Percentiles rank a stretch among this genome's conserved stretches.
Evolutionary conservation across 345 rosid species (phyloP).

Genomic region (Arabis alpina): DNA sequence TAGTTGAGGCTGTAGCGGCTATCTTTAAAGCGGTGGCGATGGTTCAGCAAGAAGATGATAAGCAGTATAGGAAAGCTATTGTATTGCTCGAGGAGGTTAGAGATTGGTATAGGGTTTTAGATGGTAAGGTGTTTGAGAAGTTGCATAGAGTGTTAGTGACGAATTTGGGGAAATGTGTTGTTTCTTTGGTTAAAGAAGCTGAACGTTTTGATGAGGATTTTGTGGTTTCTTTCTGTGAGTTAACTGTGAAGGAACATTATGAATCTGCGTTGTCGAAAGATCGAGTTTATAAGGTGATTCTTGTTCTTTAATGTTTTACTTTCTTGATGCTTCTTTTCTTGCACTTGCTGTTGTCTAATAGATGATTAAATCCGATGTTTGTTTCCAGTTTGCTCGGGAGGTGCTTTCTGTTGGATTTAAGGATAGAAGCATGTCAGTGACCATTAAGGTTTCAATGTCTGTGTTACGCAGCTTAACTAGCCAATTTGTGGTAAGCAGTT

Average conservation of each 20-base stretch:
- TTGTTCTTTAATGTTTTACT: constrained; percentile 18
- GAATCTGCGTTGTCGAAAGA: constrained; percentile 58
- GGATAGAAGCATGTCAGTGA: constrained; percentile 43
- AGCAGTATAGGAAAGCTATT: constrained; percentile 49
- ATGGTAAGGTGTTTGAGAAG: constrained; percentile 61
- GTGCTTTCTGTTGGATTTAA: constrained; percentile 57
- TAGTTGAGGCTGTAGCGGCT: constrained; percentile 59
- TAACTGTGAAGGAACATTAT: constrained; percentile 55
- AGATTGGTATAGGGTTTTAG: constrained; percentile 79
- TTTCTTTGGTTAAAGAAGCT: constrained; percentile 59
- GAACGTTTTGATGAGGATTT: constrained; percentile 51
- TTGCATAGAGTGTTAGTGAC: constrained; percentile 56
- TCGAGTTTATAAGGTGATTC: constrained; percentile 67
- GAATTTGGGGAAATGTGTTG: constrained; percentile 56
- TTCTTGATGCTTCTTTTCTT: constrained; percentile 11
- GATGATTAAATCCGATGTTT: background rate
- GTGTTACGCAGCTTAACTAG: constrained; percentile 50
- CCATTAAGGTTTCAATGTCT: constrained; percentile 47
- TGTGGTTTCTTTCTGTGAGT: constrained; percentile 48
- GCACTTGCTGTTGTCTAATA: constrained; percentile 9
- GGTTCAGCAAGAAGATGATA: constrained; percentile 48
- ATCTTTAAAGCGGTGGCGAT: constrained; percentile 59
- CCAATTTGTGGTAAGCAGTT: constrained; percentile 57
- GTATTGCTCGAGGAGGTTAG: constrained; percentile 62
- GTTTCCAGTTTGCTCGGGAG: constrained; percentile 68